These are phyloP conservation scores for Dissophora ornata DNA, from an alignment of 192 early-diverging fungal genomes.

Conservation along the genomic window DNA sequence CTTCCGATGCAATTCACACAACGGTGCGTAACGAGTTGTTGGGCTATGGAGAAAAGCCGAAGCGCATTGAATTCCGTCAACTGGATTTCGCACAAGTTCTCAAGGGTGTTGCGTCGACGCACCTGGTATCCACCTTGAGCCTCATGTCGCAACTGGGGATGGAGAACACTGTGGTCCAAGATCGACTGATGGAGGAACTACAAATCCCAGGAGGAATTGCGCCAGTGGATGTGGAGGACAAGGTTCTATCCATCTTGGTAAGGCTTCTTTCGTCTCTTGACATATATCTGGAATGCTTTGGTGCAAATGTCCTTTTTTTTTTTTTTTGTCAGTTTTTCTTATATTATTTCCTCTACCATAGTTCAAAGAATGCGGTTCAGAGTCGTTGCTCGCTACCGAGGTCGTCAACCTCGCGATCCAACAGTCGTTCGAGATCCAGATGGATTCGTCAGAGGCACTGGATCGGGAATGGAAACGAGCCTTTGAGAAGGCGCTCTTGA, in stretches of 20 bases:
- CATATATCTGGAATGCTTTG: no score
- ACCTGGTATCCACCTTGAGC: not conserved
- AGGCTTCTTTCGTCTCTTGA: not conserved
- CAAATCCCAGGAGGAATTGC: conserved; percentile 20
- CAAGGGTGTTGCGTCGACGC: not conserved
- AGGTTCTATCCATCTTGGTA: conserved; percentile 11
- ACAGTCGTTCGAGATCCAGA: conserved; percentile 32
- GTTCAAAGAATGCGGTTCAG: not conserved
- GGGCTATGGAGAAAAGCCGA: conserved; percentile 28
- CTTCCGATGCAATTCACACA: not conserved
- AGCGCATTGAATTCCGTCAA: conserved; percentile 16
- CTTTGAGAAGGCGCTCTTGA: conserved; percentile 31
- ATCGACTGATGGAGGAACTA: conserved; percentile 28
- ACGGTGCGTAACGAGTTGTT: conserved; percentile 23
- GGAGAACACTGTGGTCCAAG: conserved; percentile 25
- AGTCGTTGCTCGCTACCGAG: not conserved
- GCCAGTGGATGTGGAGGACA: conserved; percentile 17
- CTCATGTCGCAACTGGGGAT: conserved; percentile 32
- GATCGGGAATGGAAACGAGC: conserved; percentile 20
- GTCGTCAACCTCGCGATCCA: conserved; percentile 26
- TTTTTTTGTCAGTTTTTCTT: no score
- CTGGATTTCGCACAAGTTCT: conserved; percentile 28
- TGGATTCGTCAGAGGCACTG: conserved; percentile 13
- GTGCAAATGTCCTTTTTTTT: no score
- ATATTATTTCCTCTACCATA: no score